Evolutionary conservation across 2,329 filamentous ascomycete species (phyloP), one percentile per base, ranked within the genome.

Genomic region (Xylaria sp.): DNA sequence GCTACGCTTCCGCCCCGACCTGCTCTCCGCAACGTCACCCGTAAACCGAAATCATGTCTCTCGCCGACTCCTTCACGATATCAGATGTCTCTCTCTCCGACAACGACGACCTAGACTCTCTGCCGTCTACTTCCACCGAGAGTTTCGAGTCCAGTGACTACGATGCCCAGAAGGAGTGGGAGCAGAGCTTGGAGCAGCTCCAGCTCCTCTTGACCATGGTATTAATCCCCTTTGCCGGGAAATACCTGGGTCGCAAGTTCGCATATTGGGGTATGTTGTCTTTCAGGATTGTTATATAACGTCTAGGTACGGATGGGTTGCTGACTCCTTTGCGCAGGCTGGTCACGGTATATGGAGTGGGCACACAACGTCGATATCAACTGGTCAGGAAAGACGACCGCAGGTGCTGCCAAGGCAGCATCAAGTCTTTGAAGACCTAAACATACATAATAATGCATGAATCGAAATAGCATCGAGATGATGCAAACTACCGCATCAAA

Each of bases 291-390:
- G 23, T 11, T 19, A 4, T 23, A 13, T 7, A 10, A 10, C 2
- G 11, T 35, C 49, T 10, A 8, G 18, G 6, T 2, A 8, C 57
- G 18, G 30, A 39, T 50, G 2, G 55, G n/a, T 42, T 52, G 52
- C 48, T 65, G 59, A 66, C 57, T 57, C 47, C 61, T 19, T 47
- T 47, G 23, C 52, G 49, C 67, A 96, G 92, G 91, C 67, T 97
- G 93, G 92, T 88, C 87, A 19, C 87, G 88, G 70, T 95, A 92
- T 72, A 97, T 97, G 92, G 85, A 91, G 73, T 97, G 92, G 92
- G 88, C 90, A 74, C 94, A 96, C 72, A 75, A 82, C 61, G 88
- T 96, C 58, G 88, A 95, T 62, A 80, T 96, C 49, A 75, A 74
- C 63, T 82, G 80, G 76, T 84, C 84, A 59, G 87, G 80, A 73